Conservation (phyloP, 371 early-diverging fungal genomes). For the Lichtheimia hyalospora region DNA sequence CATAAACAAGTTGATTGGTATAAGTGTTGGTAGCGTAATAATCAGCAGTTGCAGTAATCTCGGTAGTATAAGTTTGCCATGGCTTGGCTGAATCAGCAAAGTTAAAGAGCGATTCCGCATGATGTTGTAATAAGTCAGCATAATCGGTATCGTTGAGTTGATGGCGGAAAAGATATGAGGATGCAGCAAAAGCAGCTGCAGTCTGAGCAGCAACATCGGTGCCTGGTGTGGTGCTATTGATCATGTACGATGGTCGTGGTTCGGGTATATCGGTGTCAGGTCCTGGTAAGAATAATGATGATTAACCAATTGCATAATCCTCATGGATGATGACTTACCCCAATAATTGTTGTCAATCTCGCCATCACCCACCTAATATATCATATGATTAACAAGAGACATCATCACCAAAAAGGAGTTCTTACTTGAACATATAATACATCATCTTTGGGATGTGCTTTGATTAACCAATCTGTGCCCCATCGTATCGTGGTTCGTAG, state of each 20-base stretch:
- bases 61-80: conserved; percentile 49
- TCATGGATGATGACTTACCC: conserved; percentile 14
- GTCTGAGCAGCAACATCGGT: conserved; percentile 50
- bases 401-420: background rate
- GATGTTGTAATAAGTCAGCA: conserved; percentile 21
- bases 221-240: conserved; percentile 39
- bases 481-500: conserved; percentile 53
- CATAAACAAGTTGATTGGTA: conserved; percentile 56
- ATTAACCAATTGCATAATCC: background rate
- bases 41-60: conserved; percentile 42
- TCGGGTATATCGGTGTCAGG: conserved; percentile 35
- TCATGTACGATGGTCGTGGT: conserved; percentile 41
- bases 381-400: background rate
- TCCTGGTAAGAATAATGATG: conserved; percentile 1
- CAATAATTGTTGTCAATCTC: conserved; percentile 33
- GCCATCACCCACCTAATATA: conserved; percentile 23
- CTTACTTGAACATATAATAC: conserved; percentile 43
- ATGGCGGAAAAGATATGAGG: conserved; percentile 48
- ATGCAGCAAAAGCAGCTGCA: conserved; percentile 52
- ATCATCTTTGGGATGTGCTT: conserved; percentile 54
- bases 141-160: conserved; percentile 54
- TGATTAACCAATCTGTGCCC: conserved; percentile 67
- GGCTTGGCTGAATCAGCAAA: conserved; percentile 57
- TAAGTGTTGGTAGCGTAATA: conserved; percentile 51
- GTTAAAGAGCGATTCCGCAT: conserved; percentile 42